These are phyloP conservation scores for Penicillium sp. DNA, from an alignment of 2,329 filamentous ascomycete genomes.

Conservation along the genomic window DNA sequence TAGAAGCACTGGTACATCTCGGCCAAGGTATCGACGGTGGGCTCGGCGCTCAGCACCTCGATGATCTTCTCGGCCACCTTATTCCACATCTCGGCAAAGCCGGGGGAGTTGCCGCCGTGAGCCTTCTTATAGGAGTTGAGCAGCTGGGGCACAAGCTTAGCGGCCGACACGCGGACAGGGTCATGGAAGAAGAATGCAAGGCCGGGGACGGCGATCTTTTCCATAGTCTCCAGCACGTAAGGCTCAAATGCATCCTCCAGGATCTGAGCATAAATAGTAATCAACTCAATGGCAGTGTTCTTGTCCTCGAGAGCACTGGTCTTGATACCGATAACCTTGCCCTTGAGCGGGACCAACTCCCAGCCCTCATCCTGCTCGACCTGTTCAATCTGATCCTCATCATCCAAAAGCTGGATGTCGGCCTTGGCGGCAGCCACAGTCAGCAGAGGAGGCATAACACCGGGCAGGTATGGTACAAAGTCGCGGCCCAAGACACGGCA, in stretches of 20 bases:
- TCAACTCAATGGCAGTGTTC: constrained; percentile 98
- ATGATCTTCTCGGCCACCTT: constrained; percentile 86
- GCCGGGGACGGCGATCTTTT: constrained; percentile 91
- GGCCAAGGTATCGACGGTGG: constrained; percentile 91
- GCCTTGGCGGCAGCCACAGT: constrained; percentile 93
- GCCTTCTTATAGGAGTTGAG: constrained; percentile 93
- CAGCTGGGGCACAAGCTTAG: constrained; percentile 90
- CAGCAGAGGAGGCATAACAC: constrained; percentile 90
- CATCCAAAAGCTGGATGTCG: constrained; percentile 93
- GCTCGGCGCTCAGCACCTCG: constrained; percentile 90
- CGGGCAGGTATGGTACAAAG: constrained; percentile 88
- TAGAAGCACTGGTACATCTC: constrained; percentile 99
- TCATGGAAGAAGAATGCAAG: constrained; percentile 99
- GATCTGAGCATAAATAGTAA: constrained; percentile 95
- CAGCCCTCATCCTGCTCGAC: constrained; percentile 95
- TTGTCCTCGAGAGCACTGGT: constrained; percentile 97
- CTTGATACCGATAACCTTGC: constrained; percentile 97
- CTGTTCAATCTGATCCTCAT: constrained; percentile 89
- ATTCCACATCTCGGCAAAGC: constrained; percentile 81
- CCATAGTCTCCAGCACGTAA: constrained; percentile 91
- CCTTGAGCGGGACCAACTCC: constrained; percentile 95
- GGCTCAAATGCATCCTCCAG: constrained; percentile 91
- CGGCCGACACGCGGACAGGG: constrained; percentile 90
- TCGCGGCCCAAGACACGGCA: constrained; percentile 88
- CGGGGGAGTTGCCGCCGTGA: constrained; percentile 75